These are phyloP conservation scores for Thielaviopsis musarum DNA, from an alignment of 2,329 filamentous ascomycete species.

Conservation along the genomic window DNA sequence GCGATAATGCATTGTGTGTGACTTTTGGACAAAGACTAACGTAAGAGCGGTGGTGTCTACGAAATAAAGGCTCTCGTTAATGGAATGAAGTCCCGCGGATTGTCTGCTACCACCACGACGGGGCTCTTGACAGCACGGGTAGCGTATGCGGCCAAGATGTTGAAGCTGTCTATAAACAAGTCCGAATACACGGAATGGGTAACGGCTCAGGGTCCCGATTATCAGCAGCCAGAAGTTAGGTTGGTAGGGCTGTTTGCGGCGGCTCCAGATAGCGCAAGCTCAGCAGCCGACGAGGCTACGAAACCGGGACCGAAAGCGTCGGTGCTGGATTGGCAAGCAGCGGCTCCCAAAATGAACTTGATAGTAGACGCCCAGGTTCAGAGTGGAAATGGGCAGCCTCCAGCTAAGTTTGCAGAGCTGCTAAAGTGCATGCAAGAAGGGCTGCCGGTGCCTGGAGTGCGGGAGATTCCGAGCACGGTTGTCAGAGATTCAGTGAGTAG, in stretches of 20 bases:
- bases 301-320: background rate
- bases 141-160: slow-evolving; percentile 45
- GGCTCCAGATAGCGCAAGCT: background rate
- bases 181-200: slow-evolving; percentile 51
- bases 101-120: slow-evolving; percentile 34
- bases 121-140: slow-evolving; percentile 30
- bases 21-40: background rate
- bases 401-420: slow-evolving; percentile 56
- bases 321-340: slow-evolving; percentile 29
- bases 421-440: slow-evolving; percentile 71
- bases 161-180: slow-evolving; percentile 43
- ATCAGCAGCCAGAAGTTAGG: slow-evolving; percentile 20
- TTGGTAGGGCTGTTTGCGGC: background rate
- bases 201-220: slow-evolving; percentile 18
- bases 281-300: slow-evolving; percentile 6
- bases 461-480: slow-evolving; percentile 68
- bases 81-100: slow-evolving; percentile 28
- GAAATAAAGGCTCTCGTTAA: slow-evolving; percentile 14
- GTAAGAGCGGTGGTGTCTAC: background rate
- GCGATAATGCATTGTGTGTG: background rate
- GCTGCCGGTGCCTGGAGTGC: slow-evolving; percentile 71
- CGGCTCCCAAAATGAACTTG: slow-evolving; percentile 31
- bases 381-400: slow-evolving; percentile 14
- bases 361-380: slow-evolving; percentile 22
- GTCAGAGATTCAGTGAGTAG: slow-evolving; percentile 48